Base-by-base conservation (phyloP, 2,329 filamentous ascomycete genomes). In the Hortaea werneckii region DNA sequence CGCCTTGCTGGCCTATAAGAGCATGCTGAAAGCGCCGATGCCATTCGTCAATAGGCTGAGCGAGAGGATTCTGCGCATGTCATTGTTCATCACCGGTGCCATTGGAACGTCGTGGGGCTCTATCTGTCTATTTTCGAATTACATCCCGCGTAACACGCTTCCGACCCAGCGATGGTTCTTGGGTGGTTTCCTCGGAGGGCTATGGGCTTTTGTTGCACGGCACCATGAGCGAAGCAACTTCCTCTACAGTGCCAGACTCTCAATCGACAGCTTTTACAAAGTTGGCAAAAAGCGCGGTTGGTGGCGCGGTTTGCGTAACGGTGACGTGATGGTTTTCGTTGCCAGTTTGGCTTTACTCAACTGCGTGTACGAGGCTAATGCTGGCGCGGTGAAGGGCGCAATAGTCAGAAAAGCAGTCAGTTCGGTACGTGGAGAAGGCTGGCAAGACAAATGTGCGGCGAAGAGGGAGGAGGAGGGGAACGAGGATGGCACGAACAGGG, bases 111-210 rank as follows among this genome's bases (percentile, higher is more conserved):
- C 81, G 29, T 98, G 92, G 92, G 88, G 82, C 1, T 83, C 80
- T 47, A 82, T 95, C 55, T 98, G 90, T 69, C 76, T 95, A 58
- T 88, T 95, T 72, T 87, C 94, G 65, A 71, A 77, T 40, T 76
- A 83, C 58, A 74, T 96, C 1, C 88, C 90, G 0, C 76, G 83
- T 2, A 76, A 75, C 5, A 72, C 88, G 6, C 73, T 95, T 0
- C 78, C 89, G 0, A 89, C 83, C 0, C 85, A 92, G 62, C 79
- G 92, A 20, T 94, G 92, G 74, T 95, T 94, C 74, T 71, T 95
- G 0, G 86, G 87, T 43, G 90, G 92, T 6, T 85, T 90, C 63
- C 59, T 94, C 1, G 87, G 85, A 1, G 92, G 92, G 0, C 66
- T 92, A 27, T 95, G 89, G 81, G 86, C 85, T 0, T 85, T 85